Conservation (phyloP, 1,284 basidiomycete genomes). For the Ceratobasidium sp. region DNA sequence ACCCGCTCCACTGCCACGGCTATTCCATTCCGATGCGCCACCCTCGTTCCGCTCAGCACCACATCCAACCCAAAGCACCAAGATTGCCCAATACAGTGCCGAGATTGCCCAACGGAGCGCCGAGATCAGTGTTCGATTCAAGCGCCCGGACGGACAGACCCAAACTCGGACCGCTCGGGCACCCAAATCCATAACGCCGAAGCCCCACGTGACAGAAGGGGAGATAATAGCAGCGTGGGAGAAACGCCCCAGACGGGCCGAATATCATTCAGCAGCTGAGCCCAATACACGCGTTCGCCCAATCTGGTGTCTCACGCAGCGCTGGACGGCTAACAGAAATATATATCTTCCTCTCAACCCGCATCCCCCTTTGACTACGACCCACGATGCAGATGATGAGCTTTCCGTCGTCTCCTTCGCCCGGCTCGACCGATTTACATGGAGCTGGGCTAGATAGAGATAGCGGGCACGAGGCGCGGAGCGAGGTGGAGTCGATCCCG, state of each 20-base stretch:
- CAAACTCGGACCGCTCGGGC: too few species aligned
- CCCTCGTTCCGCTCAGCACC: too few species aligned
- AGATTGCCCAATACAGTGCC: too few species aligned
- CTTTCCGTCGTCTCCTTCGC: constrained; percentile 9
- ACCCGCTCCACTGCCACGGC: too few species aligned
- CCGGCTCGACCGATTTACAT: neutral
- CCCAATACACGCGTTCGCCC: neutral
- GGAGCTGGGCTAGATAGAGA: too few species aligned
- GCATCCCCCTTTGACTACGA: neutral
- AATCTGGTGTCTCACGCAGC: neutral
- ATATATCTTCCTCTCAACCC: neutral
- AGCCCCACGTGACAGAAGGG: neutral
- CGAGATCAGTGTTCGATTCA: too few species aligned
- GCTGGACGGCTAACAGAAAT: too few species aligned
- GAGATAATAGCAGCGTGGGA: constrained; percentile 28
- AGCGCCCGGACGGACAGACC: too few species aligned
- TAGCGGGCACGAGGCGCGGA: neutral
- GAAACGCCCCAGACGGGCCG: constrained; percentile 26
- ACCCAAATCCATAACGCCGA: too few species aligned
- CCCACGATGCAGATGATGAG: neutral
- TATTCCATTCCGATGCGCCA: too few species aligned
- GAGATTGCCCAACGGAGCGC: too few species aligned
- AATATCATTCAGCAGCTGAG: constrained; percentile 14
- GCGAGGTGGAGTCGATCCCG: constrained; percentile 31
- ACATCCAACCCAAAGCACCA: too few species aligned